phyloP scores from a whole-genome alignment of 371 early-diverging fungal species.

The Batkoa obscura region DNA sequence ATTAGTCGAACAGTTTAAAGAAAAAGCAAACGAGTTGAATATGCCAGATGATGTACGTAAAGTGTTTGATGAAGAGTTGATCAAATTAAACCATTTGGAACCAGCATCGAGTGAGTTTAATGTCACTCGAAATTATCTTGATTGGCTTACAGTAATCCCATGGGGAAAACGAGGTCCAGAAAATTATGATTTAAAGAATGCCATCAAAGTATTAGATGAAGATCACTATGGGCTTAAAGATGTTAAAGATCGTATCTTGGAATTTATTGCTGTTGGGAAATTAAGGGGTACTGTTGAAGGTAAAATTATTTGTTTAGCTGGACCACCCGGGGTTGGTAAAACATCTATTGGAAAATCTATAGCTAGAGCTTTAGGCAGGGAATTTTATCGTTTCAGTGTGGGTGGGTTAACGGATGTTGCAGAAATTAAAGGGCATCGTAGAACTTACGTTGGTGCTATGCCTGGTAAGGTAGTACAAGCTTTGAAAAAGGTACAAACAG shows the following conservation, averaged over 20 bases:
- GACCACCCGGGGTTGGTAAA: conserved; percentile 95
- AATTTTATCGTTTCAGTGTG: conserved; percentile 89
- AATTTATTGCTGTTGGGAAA: conserved; percentile 95
- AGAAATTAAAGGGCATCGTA: conserved; percentile 94
- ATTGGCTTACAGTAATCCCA: conserved; percentile 94
- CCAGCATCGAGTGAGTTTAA: conserved; percentile 91
- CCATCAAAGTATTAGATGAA: conserved; percentile 75
- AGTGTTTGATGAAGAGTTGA: conserved; percentile 93
- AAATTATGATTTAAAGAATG: conserved; percentile 72
- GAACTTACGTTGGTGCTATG: conserved; percentile 98
- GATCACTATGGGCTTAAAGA: conserved; percentile 96
- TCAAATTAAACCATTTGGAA: conserved; percentile 80
- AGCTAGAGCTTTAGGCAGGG: conserved; percentile 79
- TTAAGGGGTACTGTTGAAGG: conserved; percentile 85
- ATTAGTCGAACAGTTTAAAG: conserved; percentile 78
- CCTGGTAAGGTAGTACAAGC: conserved; percentile 97
- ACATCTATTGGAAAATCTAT: conserved; percentile 94
- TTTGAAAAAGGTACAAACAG: conserved; percentile 88
- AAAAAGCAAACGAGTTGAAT: conserved; percentile 48
- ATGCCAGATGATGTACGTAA: conserved; percentile 82
- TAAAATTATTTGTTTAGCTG: conserved; percentile 87
- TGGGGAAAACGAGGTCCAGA: conserved; percentile 81
- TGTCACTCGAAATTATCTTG: conserved; percentile 90
- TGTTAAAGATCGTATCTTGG: conserved; percentile 93
- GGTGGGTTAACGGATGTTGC: conserved; percentile 94